A percentile compares a stretch with the other conserved stretches of the same genome.
These are phyloP conservation scores for Podaxis sp. DNA, from an alignment of 768 basidiomycete genomes.

Conservation along the genomic window DNA sequence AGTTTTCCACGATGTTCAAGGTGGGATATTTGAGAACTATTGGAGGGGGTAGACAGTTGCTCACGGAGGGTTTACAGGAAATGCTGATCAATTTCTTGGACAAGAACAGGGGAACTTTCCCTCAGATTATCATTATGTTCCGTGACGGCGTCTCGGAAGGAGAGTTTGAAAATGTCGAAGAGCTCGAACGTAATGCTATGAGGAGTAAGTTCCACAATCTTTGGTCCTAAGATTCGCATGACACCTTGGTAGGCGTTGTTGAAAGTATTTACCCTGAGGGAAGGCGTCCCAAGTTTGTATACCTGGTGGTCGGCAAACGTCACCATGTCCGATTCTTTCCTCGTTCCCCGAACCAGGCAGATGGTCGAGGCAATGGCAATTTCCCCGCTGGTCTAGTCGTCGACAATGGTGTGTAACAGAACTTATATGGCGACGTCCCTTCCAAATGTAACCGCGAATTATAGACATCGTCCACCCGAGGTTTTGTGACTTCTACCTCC, in stretches of 20 bases:
- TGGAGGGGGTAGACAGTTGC: neutral
- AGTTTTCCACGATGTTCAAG: slow-evolving; percentile 35
- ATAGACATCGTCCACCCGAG: slow-evolving; percentile 37
- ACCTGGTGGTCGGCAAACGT: slow-evolving; percentile 61
- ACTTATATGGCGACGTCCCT: slow-evolving; percentile 8
- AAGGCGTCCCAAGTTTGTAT: slow-evolving; percentile 38
- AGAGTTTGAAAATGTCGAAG: slow-evolving; percentile 30
- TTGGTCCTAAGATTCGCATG: neutral
- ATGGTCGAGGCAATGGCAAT: slow-evolving; percentile 45
- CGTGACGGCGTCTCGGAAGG: slow-evolving; percentile 46
- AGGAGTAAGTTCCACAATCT: slow-evolving; percentile 25
- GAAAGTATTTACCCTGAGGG: slow-evolving; percentile 7
- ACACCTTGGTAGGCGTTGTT: neutral
- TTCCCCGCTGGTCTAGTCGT: slow-evolving; percentile 41
- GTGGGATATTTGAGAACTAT: slow-evolving; percentile 13
- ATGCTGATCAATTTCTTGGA: slow-evolving; percentile 19
- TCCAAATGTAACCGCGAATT: slow-evolving; percentile 9
- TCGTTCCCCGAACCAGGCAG: neutral
- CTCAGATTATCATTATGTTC: slow-evolving; percentile 36
- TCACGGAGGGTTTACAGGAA: slow-evolving; percentile 2
- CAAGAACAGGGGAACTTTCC: slow-evolving; percentile 13
- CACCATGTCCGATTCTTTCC: slow-evolving; percentile 50
- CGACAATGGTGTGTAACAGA: slow-evolving; percentile 16
- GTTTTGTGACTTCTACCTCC: slow-evolving; percentile 49
- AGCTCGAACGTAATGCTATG: slow-evolving; percentile 42